Evolutionary conservation across 257 asterid species (phyloP).

Genomic region (Solanum pimpinellifolium): DNA sequence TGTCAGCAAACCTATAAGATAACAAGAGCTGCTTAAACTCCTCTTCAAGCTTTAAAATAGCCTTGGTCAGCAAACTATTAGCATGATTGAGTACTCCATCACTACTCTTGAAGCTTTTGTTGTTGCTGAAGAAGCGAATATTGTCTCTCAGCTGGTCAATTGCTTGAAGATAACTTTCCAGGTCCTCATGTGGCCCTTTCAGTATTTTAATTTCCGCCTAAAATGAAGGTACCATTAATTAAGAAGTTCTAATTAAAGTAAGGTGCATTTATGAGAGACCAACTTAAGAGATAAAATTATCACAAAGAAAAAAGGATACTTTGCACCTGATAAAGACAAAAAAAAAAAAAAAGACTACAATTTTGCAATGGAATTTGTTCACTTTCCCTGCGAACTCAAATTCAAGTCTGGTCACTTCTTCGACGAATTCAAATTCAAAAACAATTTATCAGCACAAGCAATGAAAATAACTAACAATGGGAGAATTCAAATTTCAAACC

Average conservation of each 20-base stretch:
- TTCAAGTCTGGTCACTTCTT: neutral
- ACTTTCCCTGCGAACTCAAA: neutral
- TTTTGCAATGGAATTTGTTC: neutral
- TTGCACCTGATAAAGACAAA: neutral
- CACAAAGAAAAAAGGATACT: neutral
- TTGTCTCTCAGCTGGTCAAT: conserved; percentile 82
- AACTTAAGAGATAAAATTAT: neutral
- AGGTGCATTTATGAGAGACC: neutral
- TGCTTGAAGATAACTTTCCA: conserved; percentile 91
- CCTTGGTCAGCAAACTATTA: conserved; percentile 76
- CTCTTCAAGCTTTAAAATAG: conserved; percentile 93
- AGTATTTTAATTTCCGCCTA: conserved; percentile 96
- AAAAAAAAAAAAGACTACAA: neutral
- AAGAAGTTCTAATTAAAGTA: neutral
- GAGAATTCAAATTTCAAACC: neutral
- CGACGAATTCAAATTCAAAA: neutral
- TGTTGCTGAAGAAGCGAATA: conserved; percentile 76
- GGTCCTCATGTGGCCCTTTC: conserved; percentile 96
- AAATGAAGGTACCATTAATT: neutral
- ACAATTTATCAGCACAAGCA: neutral
- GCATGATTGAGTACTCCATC: conserved; percentile 92
- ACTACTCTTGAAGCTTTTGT: conserved; percentile 90
- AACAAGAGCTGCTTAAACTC: conserved; percentile 78
- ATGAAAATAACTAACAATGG: neutral
- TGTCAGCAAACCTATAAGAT: conserved; percentile 57